Conservation (phyloP, 495 filamentous ascomycete genomes). For the Glutinoglossum americanum region DNA sequence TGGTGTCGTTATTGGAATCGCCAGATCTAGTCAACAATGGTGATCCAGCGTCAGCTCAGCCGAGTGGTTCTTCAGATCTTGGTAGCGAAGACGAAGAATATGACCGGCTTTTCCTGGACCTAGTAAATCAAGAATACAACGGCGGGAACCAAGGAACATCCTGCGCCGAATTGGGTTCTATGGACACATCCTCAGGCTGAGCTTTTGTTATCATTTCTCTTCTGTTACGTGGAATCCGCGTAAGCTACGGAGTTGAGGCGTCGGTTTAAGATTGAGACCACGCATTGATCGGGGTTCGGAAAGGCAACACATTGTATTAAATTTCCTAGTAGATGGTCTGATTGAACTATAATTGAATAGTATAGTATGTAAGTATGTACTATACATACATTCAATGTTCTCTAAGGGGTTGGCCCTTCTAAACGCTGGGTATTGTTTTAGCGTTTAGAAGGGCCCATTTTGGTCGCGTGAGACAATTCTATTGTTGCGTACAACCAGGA, state of each 20-base stretch:
- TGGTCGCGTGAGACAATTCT: slow-evolving; percentile 6
- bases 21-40: slow-evolving; percentile 1
- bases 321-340: background rate
- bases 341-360: background rate
- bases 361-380: background rate
- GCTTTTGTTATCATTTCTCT: background rate
- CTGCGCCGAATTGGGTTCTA: background rate
- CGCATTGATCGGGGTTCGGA: slow-evolving; percentile 13
- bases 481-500: slow-evolving; percentile 52
- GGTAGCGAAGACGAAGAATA: slow-evolving; percentile 29
- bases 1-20: slow-evolving; percentile 24
- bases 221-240: background rate
- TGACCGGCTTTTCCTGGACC: slow-evolving; percentile 35
- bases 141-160: slow-evolving; percentile 3
- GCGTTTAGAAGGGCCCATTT: background rate
- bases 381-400: no score
- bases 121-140: slow-evolving; percentile 5
- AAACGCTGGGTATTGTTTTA: background rate
- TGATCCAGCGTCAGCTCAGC: background rate
- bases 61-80: background rate
- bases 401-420: background rate
- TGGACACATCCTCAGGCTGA: slow-evolving; percentile 1
- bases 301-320: background rate
- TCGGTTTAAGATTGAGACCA: background rate
- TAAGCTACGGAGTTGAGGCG: background rate